Conservation (phyloP, 164 flowering plant genomes). For the Aristolochia contorta region DNA sequence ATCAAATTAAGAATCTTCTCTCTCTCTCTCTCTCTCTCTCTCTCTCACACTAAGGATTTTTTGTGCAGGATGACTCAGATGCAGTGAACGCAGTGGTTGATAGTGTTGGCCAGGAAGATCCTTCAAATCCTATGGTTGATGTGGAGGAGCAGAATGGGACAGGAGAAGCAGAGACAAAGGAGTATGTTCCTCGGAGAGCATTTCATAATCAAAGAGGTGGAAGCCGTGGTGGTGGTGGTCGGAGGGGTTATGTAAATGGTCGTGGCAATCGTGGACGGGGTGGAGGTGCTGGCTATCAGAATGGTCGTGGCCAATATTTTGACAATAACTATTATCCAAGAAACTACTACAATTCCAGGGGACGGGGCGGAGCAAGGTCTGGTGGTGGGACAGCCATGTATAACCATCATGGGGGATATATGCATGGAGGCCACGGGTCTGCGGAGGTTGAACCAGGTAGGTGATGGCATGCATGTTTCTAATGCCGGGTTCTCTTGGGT, state of each 20-base stretch:
- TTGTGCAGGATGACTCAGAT: conserved; percentile 37
- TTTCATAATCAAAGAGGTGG: conserved; percentile 64
- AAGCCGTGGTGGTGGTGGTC: conserved; percentile 45
- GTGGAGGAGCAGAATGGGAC: conserved; percentile 16
- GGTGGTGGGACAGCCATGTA: conserved; percentile 37
- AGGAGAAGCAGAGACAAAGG: conserved; percentile 30
- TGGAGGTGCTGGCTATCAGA: conserved; percentile 58
- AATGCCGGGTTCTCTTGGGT: background rate
- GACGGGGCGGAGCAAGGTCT: conserved; percentile 46
- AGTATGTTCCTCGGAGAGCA: conserved; percentile 30
- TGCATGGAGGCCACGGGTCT: conserved; percentile 22
- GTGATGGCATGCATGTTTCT: conserved; percentile 5
- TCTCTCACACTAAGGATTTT: conserved; percentile 3
- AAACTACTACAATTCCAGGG: conserved; percentile 34
- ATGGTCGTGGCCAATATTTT: conserved; percentile 49
- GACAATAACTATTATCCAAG: conserved; percentile 44
- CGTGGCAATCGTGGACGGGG: conserved; percentile 62
- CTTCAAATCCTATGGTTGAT: conserved; percentile 22
- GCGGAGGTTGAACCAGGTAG: conserved; percentile 23
- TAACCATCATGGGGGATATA: conserved; percentile 29
- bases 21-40: background rate
- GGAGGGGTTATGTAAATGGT: conserved; percentile 52
- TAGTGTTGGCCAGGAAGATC: conserved; percentile 29
- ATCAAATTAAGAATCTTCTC: background rate
- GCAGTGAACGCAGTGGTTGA: conserved; percentile 21